Evolutionary conservation across 805 yeast species (phyloP), one percentile per base, ranked within the genome.

Genomic region (Yamadazyma akitaensis): DNA sequence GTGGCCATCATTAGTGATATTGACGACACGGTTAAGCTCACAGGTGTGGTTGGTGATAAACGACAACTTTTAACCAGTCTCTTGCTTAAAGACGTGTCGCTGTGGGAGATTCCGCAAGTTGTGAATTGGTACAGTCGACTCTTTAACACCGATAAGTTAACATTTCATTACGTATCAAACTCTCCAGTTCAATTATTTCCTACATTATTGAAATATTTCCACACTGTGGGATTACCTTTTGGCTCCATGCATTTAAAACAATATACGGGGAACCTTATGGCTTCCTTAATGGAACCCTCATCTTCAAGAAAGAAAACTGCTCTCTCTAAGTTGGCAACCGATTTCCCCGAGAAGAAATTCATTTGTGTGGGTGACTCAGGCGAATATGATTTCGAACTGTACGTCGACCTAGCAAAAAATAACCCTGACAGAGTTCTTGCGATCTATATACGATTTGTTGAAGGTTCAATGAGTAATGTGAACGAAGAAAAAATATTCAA

Each of bases 341-440:
- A 91, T 58, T 92, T 88, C 60, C 89, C 95, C 0, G 50, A 78
- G 0, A 82, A 91, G 53, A 82, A 79, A 57, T 92, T 94, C 61
- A 76, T 94, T 19, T 69, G 96, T 42, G 77, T 94, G 13, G 99
- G 99, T 28, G 99, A 94, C 62, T 85, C 97, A 2, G 98, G 98
- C 1, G 99, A 94, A 60, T 85, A 84, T 53, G 99, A 94, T 67
- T 69, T 92, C 37, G 99, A 95, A 59, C 96, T 97, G 0, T 94
- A 94, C 61, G 75, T 81, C 5, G 84, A 84, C 24, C 67, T 90
- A 30, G 87, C 95, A 0, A 65, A 70, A 34, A 53, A 61, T 28
- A 80, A 69, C 56, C 96, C 96, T 0, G 66, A 71, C 3, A 84
- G 81, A 51, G 72, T 94, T 0, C 52, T 77, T 18, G 95, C 85